Percentiles rank a stretch among this genome's conserved stretches.
Conservation (phyloP, 768 basidiomycete species). For the Rossbeevera mucosa region DNA sequence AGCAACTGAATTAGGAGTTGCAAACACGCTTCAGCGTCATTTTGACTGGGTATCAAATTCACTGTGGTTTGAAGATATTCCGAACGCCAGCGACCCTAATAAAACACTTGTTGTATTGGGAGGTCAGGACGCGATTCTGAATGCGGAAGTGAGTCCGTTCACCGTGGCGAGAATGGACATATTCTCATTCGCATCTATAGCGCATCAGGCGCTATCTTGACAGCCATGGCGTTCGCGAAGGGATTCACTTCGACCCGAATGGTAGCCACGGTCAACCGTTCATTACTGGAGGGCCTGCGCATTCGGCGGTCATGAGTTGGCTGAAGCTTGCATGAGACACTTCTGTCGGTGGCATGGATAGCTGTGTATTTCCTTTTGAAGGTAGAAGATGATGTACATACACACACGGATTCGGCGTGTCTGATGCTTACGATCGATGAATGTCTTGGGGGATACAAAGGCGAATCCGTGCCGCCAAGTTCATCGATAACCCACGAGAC, state of each 20-base stretch:
- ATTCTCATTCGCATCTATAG: conserved; percentile 30
- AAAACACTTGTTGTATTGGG: conserved; percentile 75
- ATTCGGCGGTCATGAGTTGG: conserved; percentile 62
- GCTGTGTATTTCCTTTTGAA: conserved; percentile 4
- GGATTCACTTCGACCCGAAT: conserved; percentile 58
- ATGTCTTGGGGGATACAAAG: neutral
- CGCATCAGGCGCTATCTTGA: conserved; percentile 70
- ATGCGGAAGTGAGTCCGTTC: conserved; percentile 50
- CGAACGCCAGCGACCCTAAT: conserved; percentile 62
- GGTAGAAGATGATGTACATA: conserved; percentile 6
- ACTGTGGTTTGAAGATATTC: conserved; percentile 88
- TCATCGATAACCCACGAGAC: conserved; percentile 5
- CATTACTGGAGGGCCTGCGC: conserved; percentile 45
- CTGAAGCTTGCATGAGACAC: conserved; percentile 30
- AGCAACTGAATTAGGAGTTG: conserved; percentile 80
- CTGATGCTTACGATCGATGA: neutral
- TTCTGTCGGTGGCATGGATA: neutral
- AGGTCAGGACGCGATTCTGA: conserved; percentile 77
- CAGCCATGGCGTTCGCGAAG: conserved; percentile 68
- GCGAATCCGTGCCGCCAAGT: neutral
- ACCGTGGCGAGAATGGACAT: neutral
- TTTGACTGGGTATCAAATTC: conserved; percentile 87
- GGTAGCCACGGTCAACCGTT: conserved; percentile 64
- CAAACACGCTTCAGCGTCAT: conserved; percentile 77
- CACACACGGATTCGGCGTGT: neutral